phyloP scores from a whole-genome alignment of 2,329 filamentous ascomycete genomes.

The Colletotrichum endophyticum region DNA sequence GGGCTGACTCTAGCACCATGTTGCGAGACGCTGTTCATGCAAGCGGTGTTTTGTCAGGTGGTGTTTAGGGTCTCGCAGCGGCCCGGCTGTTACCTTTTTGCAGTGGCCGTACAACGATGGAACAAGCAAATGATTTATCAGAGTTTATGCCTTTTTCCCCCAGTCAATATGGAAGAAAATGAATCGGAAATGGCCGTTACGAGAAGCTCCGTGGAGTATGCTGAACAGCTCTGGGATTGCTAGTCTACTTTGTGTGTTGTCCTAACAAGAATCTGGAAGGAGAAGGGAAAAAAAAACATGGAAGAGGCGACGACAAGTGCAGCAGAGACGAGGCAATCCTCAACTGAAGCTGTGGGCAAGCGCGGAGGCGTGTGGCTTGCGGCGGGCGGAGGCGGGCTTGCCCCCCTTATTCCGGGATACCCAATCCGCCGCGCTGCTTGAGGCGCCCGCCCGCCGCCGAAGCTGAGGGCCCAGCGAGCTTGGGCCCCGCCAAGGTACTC shows the following conservation, averaged over 20 bases:
- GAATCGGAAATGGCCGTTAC: slow-evolving; percentile 15
- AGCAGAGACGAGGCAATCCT: not conserved
- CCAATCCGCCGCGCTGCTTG: not conserved
- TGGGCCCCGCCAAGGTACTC: slow-evolving; percentile 10
- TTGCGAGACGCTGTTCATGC: slow-evolving; percentile 15
- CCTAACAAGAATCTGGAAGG: not conserved
- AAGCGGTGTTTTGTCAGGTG: not conserved
- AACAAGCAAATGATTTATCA: not conserved
- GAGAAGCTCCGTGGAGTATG: not conserved
- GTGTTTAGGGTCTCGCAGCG: not conserved
- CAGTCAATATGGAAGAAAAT: not conserved
- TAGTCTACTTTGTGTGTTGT: not conserved
- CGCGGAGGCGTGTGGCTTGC: not conserved
- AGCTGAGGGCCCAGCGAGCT: not conserved
- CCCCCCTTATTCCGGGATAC: slow-evolving; percentile 1
- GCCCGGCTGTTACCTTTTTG: not conserved
- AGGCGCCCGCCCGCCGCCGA: not conserved
- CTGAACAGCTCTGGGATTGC: not conserved
- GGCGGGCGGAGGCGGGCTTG: slow-evolving; percentile 1
- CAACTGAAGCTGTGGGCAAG: not conserved
- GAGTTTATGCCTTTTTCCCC: not conserved
- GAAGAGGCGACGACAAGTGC: not conserved
- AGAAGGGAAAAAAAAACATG: not conserved
- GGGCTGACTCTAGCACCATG: slow-evolving; percentile 16
- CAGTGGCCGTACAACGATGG: not conserved